Evolutionary conservation across 1,284 basidiomycete species (phyloP).

Genomic region (Amylostereum chailletii): DNA sequence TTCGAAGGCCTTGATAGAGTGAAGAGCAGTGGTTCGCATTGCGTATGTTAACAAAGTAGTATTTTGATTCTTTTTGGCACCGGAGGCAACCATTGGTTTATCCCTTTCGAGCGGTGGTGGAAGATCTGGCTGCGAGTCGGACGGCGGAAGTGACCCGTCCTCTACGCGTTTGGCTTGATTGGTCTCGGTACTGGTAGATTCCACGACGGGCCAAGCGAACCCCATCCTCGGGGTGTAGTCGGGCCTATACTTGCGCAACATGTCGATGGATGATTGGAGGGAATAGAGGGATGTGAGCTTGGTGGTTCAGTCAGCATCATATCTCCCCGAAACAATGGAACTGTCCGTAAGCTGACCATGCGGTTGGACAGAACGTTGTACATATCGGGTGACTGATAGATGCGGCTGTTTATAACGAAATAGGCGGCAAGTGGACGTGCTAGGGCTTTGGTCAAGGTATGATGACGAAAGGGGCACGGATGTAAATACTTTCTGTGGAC

Average conservation of each 20-base stretch:
- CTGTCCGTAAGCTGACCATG: slow-evolving; percentile 38
- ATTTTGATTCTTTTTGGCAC: slow-evolving; percentile 53
- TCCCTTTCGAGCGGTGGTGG: slow-evolving; percentile 10
- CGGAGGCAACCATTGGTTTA: slow-evolving; percentile 1
- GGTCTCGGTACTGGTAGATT: slow-evolving; percentile 36
- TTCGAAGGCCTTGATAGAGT: slow-evolving; percentile 45
- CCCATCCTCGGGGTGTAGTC: slow-evolving; percentile 74
- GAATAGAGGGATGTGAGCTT: slow-evolving; percentile 67
- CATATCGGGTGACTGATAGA: slow-evolving; percentile 79
- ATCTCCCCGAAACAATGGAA: background rate
- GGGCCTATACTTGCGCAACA: slow-evolving; percentile 58
- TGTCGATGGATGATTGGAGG: slow-evolving; percentile 65
- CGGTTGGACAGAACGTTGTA: slow-evolving; percentile 78
- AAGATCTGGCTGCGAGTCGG: slow-evolving; percentile 19
- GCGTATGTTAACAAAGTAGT: slow-evolving; percentile 59
- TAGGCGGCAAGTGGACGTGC: slow-evolving; percentile 71
- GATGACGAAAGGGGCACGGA: background rate
- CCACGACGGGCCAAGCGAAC: slow-evolving; percentile 72
- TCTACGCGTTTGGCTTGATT: slow-evolving; percentile 34
- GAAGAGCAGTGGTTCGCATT: slow-evolving; percentile 66
- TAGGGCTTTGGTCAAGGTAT: slow-evolving; percentile 18
- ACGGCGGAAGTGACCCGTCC: slow-evolving; percentile 11
- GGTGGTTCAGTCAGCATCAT: slow-evolving; percentile 3
- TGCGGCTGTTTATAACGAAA: slow-evolving; percentile 79
- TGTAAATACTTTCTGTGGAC: slow-evolving; percentile 62